Conservation (phyloP, 768 basidiomycete species). For the Baorangia bicolor region DNA sequence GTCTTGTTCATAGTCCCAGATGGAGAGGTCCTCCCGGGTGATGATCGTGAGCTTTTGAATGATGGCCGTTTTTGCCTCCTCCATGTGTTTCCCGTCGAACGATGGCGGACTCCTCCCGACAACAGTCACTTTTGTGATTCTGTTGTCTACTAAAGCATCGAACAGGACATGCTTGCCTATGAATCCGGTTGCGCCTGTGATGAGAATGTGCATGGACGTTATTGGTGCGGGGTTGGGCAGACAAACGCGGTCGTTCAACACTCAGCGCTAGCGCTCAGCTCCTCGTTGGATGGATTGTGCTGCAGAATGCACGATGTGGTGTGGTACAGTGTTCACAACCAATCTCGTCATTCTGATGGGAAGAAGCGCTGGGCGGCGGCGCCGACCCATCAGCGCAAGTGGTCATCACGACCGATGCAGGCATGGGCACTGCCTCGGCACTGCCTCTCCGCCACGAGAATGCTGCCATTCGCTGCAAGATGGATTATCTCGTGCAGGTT, state of each 20-base stretch:
- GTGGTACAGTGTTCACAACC: neutral
- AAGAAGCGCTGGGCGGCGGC: neutral
- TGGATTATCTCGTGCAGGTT: too few species aligned
- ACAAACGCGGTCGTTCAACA: neutral
- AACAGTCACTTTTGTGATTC: conserved; percentile 26
- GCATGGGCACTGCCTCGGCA: neutral
- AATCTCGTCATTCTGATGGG: neutral
- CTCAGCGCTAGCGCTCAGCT: neutral
- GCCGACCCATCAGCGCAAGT: neutral
- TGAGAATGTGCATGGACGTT: conserved; percentile 24
- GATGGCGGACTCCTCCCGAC: conserved; percentile 24
- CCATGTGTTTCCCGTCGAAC: conserved; percentile 19
- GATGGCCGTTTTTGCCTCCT: conserved; percentile 15
- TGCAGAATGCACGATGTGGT: neutral
- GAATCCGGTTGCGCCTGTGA: conserved; percentile 28
- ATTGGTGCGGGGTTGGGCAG: neutral
- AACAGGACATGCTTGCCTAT: conserved; percentile 22
- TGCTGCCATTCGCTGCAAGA: too few species aligned
- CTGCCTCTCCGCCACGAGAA: too few species aligned
- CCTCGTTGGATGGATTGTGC: too few species aligned
- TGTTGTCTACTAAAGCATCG: conserved; percentile 19
- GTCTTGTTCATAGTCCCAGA: conserved; percentile 30
- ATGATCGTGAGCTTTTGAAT: conserved; percentile 22
- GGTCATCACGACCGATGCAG: neutral
- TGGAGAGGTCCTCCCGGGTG: conserved; percentile 23